These are phyloP conservation scores for Cryptococcus depauperatus DNA, from an alignment of 1,284 basidiomycete species.

Conservation along the genomic window DNA sequence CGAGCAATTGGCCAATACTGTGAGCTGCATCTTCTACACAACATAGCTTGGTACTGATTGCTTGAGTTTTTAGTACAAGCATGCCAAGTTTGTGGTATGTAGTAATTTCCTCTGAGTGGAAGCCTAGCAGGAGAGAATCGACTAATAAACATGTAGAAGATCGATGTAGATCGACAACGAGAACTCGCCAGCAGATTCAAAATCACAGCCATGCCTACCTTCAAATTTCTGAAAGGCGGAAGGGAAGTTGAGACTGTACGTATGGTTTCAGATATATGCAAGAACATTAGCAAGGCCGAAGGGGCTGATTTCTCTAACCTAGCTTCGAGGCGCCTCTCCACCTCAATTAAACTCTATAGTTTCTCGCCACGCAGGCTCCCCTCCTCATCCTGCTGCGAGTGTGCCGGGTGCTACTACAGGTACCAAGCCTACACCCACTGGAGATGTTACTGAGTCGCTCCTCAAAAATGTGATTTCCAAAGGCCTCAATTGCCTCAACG, in stretches of 20 bases:
- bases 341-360: conserved; percentile 37
- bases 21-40: conserved; percentile 11
- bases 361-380: conserved; percentile 37
- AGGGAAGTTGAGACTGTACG: conserved; percentile 40
- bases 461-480: conserved; percentile 36
- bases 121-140: conserved; percentile 3
- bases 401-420: conserved; percentile 5
- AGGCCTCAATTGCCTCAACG: conserved; percentile 64
- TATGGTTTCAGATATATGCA: not conserved
- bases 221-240: conserved; percentile 48
- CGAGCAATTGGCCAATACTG: conserved; percentile 31
- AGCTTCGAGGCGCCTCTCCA: conserved; percentile 42
- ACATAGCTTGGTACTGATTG: conserved; percentile 1
- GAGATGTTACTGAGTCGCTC: conserved; percentile 28
- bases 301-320: not conserved
- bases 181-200: conserved; percentile 43
- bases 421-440: conserved; percentile 9
- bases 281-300: not conserved
- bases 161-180: conserved; percentile 46
- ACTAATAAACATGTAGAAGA: conserved; percentile 33
- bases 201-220: conserved; percentile 48
- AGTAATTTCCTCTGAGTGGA: not conserved
- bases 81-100: conserved; percentile 38
- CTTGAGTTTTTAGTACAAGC: conserved; percentile 17
- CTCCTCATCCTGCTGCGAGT: conserved; percentile 13